phyloP scores from a whole-genome alignment of 805 yeast species.

The Teunomyces lycoperdinae region DNA sequence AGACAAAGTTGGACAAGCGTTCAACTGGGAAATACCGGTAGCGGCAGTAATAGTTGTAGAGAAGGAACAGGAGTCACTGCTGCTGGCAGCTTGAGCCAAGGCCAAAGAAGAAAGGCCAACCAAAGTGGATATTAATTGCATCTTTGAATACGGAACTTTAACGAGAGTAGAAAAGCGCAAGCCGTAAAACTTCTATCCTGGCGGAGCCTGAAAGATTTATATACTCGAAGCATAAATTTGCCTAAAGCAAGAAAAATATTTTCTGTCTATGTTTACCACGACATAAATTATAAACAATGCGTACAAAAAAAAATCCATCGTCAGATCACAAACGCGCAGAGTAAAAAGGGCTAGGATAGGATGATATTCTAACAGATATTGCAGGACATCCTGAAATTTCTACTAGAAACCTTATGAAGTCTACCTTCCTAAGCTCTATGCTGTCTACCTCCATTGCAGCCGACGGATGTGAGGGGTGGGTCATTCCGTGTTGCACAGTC shows the following conservation, averaged over 20 bases:
- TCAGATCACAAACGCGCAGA: background rate
- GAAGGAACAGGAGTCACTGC: slow-evolving; percentile 33
- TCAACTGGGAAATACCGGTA: slow-evolving; percentile 30
- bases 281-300: background rate
- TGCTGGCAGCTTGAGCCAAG: slow-evolving; percentile 9
- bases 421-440: too few relatives aligned
- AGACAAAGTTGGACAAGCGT: slow-evolving; percentile 40
- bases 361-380: too few relatives aligned
- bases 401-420: too few relatives aligned
- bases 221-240: background rate
- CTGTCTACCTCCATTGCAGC: too few relatives aligned
- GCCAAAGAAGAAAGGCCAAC: slow-evolving; percentile 7
- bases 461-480: too few relatives aligned
- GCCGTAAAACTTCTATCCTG: background rate
- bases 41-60: slow-evolving; percentile 40
- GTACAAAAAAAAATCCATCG: background rate
- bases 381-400: too few relatives aligned
- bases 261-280: background rate
- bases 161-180: slow-evolving; percentile 1
- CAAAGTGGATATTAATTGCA: slow-evolving; percentile 7
- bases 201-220: background rate
- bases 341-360: background rate
- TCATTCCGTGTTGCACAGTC: background rate
- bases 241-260: background rate
- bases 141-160: slow-evolving; percentile 2